These are phyloP conservation scores for Cotoneaster glaucophyllus DNA, from an alignment of 306 rosid species.

Conservation along the genomic window DNA sequence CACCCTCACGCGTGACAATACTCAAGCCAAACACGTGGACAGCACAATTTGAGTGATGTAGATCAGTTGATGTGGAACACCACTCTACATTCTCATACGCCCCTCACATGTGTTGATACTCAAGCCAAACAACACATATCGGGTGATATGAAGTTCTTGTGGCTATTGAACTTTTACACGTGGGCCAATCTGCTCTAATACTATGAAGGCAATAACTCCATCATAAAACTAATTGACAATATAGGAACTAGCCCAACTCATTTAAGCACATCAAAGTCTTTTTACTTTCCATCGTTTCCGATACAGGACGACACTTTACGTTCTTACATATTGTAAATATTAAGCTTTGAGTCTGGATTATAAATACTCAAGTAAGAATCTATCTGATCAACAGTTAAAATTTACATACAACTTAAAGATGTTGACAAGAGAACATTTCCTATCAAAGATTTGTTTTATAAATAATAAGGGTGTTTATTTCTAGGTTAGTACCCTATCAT, in stretches of 20 bases:
- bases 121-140: not conserved
- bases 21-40: not conserved
- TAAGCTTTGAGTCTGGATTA: not conserved
- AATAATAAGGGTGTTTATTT: not conserved
- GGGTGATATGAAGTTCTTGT: not conserved
- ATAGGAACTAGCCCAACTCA: not conserved
- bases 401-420: no score
- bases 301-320: not conserved
- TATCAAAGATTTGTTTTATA: not conserved
- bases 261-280: not conserved
- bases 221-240: not conserved
- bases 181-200: not conserved
- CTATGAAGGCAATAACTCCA: not conserved
- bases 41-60: not conserved
- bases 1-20: not conserved
- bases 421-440: not conserved
- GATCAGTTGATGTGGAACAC: not conserved
- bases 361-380: not conserved
- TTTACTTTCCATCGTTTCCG: not conserved
- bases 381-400: not conserved
- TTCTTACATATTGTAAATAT: not conserved
- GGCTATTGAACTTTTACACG: not conserved
- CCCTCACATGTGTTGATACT: not conserved
- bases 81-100: not conserved
- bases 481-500: conserved; percentile 10